These are phyloP conservation scores for Mycena rebaudengoi DNA, from an alignment of 768 basidiomycete species.

Conservation along the genomic window DNA sequence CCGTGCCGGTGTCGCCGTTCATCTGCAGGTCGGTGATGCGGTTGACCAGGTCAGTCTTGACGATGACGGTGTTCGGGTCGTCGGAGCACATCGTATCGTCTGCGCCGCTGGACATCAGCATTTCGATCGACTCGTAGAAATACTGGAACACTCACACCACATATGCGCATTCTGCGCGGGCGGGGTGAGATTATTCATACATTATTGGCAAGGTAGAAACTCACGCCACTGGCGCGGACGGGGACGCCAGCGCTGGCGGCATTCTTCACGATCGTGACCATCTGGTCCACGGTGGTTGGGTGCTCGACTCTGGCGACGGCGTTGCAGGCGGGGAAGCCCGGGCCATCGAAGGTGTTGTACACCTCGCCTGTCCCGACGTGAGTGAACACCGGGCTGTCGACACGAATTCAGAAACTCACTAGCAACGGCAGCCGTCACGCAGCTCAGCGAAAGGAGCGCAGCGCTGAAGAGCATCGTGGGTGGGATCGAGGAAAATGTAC, in stretches of 20 bases:
- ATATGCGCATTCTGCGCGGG: conserved; percentile 44
- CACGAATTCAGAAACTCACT: no score
- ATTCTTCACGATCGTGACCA: conserved; percentile 41
- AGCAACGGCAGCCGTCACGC: no score
- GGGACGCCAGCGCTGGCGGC: conserved; percentile 39
- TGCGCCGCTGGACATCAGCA: no score
- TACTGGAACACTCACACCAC: conserved; percentile 50
- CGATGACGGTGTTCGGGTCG: conserved; percentile 43
- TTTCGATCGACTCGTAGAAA: no score
- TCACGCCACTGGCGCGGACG: conserved; percentile 45
- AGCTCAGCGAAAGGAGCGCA: no score
- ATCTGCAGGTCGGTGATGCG: conserved; percentile 42
- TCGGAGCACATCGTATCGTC: conserved; percentile 50
- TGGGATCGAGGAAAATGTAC: no score
- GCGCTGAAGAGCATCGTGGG: no score
- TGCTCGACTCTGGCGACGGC: conserved; percentile 40
- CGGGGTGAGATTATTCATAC: neutral
- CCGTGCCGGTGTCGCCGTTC: conserved; percentile 36
- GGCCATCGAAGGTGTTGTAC: conserved; percentile 47
- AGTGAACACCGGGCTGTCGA: no score
- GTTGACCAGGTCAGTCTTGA: conserved; percentile 46
- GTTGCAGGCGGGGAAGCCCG: conserved; percentile 45
- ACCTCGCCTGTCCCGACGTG: conserved; percentile 35
- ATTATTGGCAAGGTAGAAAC: conserved; percentile 7
- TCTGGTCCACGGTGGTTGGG: conserved; percentile 43